phyloP scores from a whole-genome alignment of 2,329 filamentous ascomycete genomes.

The Fusarium oxysporum region DNA sequence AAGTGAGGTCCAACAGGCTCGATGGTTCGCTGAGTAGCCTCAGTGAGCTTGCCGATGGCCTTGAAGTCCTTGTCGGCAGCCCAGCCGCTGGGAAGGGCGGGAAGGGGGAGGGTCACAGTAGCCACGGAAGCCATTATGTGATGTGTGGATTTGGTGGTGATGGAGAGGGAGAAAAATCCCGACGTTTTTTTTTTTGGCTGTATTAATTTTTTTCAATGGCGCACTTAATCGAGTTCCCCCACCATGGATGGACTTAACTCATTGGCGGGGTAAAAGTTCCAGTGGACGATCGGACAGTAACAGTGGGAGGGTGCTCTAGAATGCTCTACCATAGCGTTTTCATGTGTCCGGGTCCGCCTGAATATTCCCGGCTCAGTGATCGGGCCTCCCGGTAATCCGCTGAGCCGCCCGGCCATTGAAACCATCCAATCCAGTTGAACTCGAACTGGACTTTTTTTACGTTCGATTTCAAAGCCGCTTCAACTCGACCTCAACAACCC shows the following conservation, averaged over 20 bases:
- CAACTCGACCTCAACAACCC: neutral
- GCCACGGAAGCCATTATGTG: constrained; percentile 71
- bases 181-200: constrained; percentile 37
- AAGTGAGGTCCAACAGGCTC: constrained; percentile 98
- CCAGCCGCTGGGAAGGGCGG: constrained; percentile 84
- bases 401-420: neutral
- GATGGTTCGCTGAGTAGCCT: constrained; percentile 84
- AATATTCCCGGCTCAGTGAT: neutral
- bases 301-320: constrained; percentile 6
- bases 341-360: neutral
- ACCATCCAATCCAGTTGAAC: constrained; percentile 1
- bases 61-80: constrained; percentile 93
- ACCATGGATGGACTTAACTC: constrained; percentile 22
- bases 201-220: constrained; percentile 31
- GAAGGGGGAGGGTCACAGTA: constrained; percentile 74
- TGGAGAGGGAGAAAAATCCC: constrained; percentile 22
- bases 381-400: neutral
- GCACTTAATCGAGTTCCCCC: constrained; percentile 35
- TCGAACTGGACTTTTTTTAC: constrained; percentile 25
- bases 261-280: constrained; percentile 43
- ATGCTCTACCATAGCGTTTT: neutral
- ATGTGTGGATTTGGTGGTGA: constrained; percentile 39
- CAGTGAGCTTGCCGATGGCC: constrained; percentile 79
- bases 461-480: constrained; percentile 13
- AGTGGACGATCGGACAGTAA: constrained; percentile 7